Evolutionary conservation across 305 asterid genomes (phyloP).

Genomic region (Fraxinus xanthoxyloides): DNA sequence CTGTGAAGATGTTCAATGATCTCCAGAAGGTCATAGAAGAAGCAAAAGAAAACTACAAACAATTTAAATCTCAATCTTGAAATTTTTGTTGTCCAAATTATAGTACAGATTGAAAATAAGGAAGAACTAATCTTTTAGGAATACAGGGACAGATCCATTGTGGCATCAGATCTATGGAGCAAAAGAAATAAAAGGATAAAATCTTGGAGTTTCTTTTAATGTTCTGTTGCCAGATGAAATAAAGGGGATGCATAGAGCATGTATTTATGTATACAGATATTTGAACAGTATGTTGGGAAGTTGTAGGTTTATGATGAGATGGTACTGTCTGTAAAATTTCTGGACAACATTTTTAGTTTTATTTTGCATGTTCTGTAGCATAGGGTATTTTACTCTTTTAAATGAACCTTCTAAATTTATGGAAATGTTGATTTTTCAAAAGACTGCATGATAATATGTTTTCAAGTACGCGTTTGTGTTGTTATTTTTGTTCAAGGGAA

Average conservation of each 20-base stretch:
- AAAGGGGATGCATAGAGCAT: not conserved
- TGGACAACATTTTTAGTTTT: not conserved
- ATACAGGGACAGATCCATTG: not conserved
- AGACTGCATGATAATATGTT: not conserved
- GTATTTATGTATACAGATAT: not conserved
- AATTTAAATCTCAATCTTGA: conserved; percentile 19
- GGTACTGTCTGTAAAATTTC: not conserved
- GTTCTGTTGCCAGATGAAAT: not conserved
- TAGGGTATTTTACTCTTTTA: not conserved
- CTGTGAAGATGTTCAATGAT: conserved; percentile 39
- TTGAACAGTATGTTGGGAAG: not conserved
- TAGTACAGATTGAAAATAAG: not conserved
- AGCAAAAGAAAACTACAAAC: conserved; percentile 36
- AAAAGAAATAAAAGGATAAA: not conserved
- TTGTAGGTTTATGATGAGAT: not conserved
- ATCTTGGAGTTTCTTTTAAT: not conserved
- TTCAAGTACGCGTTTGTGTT: not conserved
- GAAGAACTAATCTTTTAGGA: not conserved
- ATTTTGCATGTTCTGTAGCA: not conserved
- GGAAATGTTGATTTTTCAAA: not conserved
- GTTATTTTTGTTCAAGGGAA: not conserved
- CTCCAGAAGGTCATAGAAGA: conserved; percentile 37
- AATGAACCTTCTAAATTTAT: not conserved
- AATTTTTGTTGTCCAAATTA: not conserved
- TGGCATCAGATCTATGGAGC: not conserved